These are phyloP conservation scores for Thelonectria olida DNA, from an alignment of 2,329 filamentous ascomycete species.

Conservation along the genomic window DNA sequence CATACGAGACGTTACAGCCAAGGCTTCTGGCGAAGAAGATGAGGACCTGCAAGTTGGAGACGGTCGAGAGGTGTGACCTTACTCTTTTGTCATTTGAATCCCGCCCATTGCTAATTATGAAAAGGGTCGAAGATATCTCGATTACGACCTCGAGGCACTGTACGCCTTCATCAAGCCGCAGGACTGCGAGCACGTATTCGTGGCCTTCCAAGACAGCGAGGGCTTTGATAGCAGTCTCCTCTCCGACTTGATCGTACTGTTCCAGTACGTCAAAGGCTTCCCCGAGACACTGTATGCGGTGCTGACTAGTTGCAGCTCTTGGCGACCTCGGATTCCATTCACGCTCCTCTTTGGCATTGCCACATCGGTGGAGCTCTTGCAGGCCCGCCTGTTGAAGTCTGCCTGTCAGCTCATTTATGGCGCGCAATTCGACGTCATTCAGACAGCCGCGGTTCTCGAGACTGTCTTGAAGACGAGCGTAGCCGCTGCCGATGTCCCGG, in stretches of 20 bases:
- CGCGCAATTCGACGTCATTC: constrained; percentile 79
- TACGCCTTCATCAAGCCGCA: constrained; percentile 66
- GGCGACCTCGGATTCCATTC: constrained; percentile 81
- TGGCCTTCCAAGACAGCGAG: constrained; percentile 84
- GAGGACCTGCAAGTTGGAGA: constrained; percentile 60
- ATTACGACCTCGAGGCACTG: constrained; percentile 81
- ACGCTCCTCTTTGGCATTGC: constrained; percentile 82
- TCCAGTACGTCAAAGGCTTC: constrained; percentile 62
- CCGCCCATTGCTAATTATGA: constrained; percentile 24
- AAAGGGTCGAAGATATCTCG: constrained; percentile 72
- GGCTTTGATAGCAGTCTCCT: constrained; percentile 80
- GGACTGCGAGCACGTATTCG: constrained; percentile 67
- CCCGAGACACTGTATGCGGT: background rate
- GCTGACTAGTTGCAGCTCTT: constrained; percentile 57
- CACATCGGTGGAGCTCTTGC: constrained; percentile 82
- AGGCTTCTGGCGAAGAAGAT: constrained; percentile 61
- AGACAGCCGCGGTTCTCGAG: constrained; percentile 76
- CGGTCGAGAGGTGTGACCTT: constrained; percentile 55
- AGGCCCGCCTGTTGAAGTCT: constrained; percentile 75
- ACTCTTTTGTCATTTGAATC: background rate
- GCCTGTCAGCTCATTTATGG: constrained; percentile 75
- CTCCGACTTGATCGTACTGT: constrained; percentile 73
- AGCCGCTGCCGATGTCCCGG: constrained; percentile 61
- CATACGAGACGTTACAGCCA: constrained; percentile 71
- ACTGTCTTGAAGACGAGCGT: constrained; percentile 75